Percentiles rank a stretch among this genome's conserved stretches.
Evolutionary conservation across 441 rosid genomes (phyloP).

Genomic region (Adansonia gregorii): DNA sequence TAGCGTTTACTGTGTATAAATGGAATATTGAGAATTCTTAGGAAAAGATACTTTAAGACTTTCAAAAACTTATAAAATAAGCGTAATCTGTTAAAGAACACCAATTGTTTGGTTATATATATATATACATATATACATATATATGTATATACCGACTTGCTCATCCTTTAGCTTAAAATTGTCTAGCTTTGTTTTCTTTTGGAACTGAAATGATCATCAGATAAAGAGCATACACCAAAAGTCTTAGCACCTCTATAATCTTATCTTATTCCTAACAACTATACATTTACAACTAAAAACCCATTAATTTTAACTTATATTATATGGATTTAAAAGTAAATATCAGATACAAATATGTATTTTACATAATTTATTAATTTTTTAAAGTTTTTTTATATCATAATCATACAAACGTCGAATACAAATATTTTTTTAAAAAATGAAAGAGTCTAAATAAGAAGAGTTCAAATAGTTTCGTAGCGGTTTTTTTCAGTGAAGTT

Average conservation of each 20-base stretch:
- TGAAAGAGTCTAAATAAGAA: too few relatives aligned
- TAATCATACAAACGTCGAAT: too few relatives aligned
- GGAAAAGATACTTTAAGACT: background rate
- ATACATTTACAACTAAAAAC: background rate
- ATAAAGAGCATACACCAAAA: background rate
- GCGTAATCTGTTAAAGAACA: background rate
- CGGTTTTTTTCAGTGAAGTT: background rate
- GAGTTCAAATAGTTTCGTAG: background rate
- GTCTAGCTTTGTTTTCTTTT: background rate
- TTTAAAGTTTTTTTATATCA: too few relatives aligned
- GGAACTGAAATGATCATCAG: background rate
- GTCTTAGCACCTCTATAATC: background rate
- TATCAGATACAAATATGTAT: too few relatives aligned
- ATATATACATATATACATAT: too few relatives aligned
- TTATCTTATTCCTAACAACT: background rate
- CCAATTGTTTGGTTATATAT: background rate
- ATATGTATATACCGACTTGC: background rate
- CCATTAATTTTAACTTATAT: background rate
- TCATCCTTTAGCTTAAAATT: background rate
- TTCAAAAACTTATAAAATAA: background rate
- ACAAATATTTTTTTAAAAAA: too few relatives aligned
- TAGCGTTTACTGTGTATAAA: background rate
- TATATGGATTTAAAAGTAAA: too few relatives aligned
- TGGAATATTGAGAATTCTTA: constrained; percentile 6
- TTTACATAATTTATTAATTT: too few relatives aligned